Conservation (phyloP, 805 yeast genomes). For the Candida endomychidarum region DNA sequence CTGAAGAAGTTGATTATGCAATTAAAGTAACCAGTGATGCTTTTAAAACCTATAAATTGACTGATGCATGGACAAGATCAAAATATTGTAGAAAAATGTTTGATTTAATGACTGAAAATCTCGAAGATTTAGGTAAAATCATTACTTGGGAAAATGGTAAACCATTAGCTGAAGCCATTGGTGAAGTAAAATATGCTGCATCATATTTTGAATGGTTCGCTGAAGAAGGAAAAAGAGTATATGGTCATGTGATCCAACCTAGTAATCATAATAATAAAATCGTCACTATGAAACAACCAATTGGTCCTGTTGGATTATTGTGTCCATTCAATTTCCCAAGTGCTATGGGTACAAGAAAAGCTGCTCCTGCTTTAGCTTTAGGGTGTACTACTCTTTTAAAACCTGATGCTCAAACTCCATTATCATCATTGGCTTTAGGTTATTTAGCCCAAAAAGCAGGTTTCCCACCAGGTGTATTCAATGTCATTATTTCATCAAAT, state of each 20-base stretch:
- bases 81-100: conserved; percentile 49
- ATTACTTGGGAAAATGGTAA: conserved; percentile 64
- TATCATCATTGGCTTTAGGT: conserved; percentile 58
- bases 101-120: conserved; percentile 52
- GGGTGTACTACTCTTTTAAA: conserved; percentile 63
- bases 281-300: conserved; percentile 55
- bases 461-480: conserved; percentile 57
- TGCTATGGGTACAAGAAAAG: conserved; percentile 67
- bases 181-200: conserved; percentile 60
- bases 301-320: conserved; percentile 63
- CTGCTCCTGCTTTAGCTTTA: conserved; percentile 64
- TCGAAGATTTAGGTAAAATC: conserved; percentile 56
- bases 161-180: conserved; percentile 51
- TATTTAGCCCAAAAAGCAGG: conserved; percentile 58
- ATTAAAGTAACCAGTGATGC: conserved; percentile 49
- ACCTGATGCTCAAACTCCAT: conserved; percentile 63
- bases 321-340: conserved; percentile 70
- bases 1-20: conserved; percentile 44
- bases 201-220: conserved; percentile 46
- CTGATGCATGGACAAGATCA: conserved; percentile 51
- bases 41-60: conserved; percentile 45
- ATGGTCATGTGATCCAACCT: conserved; percentile 60
- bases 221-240: conserved; percentile 57
- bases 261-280: conserved; percentile 50
- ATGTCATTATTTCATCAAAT: conserved; percentile 48